Evolutionary conservation across 306 rosid species (phyloP).

Genomic region (Castanea crenata): DNA sequence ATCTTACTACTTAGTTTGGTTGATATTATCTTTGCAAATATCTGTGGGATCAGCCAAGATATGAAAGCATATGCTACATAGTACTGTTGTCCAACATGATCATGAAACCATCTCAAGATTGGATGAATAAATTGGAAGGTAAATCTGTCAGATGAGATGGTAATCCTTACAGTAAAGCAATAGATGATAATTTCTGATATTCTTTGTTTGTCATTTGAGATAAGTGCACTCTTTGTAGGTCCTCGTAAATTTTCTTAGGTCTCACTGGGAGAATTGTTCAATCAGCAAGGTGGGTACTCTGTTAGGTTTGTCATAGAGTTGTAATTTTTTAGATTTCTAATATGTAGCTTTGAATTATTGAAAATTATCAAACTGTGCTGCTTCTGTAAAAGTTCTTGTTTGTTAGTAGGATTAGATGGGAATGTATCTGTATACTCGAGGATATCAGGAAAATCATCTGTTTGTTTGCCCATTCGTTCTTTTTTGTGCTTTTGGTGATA

Average conservation of each 20-base stretch:
- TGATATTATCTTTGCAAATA: neutral
- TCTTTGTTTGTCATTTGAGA: slow-evolving; percentile 35
- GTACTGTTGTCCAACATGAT: slow-evolving; percentile 4
- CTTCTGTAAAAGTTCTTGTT: slow-evolving; percentile 18
- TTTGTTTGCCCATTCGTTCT: neutral
- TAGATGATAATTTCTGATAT: slow-evolving; percentile 14
- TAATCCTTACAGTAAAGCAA: neutral
- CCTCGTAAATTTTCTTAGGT: slow-evolving; percentile 29
- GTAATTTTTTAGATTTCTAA: slow-evolving; percentile 23
- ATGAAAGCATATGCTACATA: neutral
- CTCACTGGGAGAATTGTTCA: slow-evolving; percentile 17
- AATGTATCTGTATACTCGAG: slow-evolving; percentile 14
- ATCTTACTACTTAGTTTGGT: neutral
- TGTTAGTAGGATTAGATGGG: slow-evolving; percentile 8
- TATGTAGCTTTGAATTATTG: slow-evolving; percentile 17
- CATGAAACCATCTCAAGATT: neutral
- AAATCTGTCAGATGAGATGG: slow-evolving; percentile 21
- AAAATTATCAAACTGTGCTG: slow-evolving; percentile 17
- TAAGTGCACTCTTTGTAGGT: slow-evolving; percentile 39
- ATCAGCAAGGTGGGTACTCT: slow-evolving; percentile 22
- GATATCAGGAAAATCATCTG: slow-evolving; percentile 3
- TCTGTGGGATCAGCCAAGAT: neutral
- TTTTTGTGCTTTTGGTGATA: neutral
- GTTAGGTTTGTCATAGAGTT: slow-evolving; percentile 13
- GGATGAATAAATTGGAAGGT: slow-evolving; percentile 4